Evolutionary conservation across 176 grass and related monocot species (phyloP).

Genomic region (Bothriochloa decipiens): DNA sequence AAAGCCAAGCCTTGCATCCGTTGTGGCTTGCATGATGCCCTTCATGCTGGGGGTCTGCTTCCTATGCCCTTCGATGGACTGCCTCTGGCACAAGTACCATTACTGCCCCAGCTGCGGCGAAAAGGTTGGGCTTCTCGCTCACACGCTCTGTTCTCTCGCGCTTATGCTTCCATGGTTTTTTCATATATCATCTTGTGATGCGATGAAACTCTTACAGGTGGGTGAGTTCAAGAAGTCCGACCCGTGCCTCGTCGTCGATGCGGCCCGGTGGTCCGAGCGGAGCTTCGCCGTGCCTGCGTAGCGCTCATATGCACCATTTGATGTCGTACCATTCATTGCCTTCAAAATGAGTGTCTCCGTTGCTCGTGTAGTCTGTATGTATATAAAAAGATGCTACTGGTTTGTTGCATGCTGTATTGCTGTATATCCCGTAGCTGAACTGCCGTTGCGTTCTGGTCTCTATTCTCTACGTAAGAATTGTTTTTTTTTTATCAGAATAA

Average conservation of each 20-base stretch:
- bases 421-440: slow-evolving; percentile 19
- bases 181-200: not conserved
- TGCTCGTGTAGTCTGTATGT: slow-evolving; percentile 29
- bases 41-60: slow-evolving; percentile 93
- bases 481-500: not conserved
- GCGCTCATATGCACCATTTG: slow-evolving; percentile 5
- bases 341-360: not conserved
- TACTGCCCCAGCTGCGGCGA: slow-evolving; percentile 84
- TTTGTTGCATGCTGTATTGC: not conserved
- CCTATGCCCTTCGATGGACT: slow-evolving; percentile 86
- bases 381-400: slow-evolving; percentile 2
- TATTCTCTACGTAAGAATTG: not conserved
- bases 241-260: slow-evolving; percentile 78
- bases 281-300: slow-evolving; percentile 91
- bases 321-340: not conserved
- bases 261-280: slow-evolving; percentile 60
- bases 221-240: slow-evolving; percentile 90
- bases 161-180: not conserved
- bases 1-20: slow-evolving; percentile 83
- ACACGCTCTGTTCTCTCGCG: not conserved
- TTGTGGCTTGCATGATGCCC: slow-evolving; percentile 94
- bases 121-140: slow-evolving; percentile 48
- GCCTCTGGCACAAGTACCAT: slow-evolving; percentile 97
- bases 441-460: not conserved
- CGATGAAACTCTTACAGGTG: slow-evolving; percentile 51